phyloP scores from a whole-genome alignment of 768 basidiomycete genomes.

The Tylopilus plumbeoviolaceoides region DNA sequence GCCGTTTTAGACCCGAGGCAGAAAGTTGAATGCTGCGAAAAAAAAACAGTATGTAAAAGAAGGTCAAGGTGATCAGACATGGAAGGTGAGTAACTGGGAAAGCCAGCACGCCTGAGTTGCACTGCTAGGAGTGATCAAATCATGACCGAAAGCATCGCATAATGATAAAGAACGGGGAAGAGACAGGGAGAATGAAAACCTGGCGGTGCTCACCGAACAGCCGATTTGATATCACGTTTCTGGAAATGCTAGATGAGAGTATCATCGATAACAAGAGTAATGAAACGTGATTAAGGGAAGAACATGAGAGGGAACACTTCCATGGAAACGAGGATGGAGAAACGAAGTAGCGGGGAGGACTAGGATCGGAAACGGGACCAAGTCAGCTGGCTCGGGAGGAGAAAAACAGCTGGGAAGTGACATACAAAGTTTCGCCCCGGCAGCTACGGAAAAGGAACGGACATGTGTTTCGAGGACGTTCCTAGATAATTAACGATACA shows the following conservation, averaged over 20 bases:
- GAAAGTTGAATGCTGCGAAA: constrained; percentile 17
- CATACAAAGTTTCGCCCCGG: constrained; percentile 16
- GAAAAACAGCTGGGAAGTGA: constrained; percentile 6
- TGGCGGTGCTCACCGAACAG: constrained; percentile 29
- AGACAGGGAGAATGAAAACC: constrained; percentile 22
- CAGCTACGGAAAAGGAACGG: constrained; percentile 20
- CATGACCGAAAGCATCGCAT: constrained; percentile 27
- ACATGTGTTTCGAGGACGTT: constrained; percentile 27
- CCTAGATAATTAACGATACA: constrained; percentile 30
- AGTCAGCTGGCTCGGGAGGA: background rate
- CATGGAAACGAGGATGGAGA: constrained; percentile 19
- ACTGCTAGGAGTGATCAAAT: constrained; percentile 29
- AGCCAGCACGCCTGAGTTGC: constrained; percentile 17
- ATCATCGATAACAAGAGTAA: constrained; percentile 1
- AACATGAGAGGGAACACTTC: constrained; percentile 8
- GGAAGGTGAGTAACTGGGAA: constrained; percentile 22
- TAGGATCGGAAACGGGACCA: background rate
- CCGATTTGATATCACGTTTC: constrained; percentile 31
- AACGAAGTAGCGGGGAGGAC: background rate
- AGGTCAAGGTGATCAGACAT: constrained; percentile 18
- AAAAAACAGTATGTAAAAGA: constrained; percentile 31
- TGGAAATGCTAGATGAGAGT: constrained; percentile 26
- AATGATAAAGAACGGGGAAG: constrained; percentile 24
- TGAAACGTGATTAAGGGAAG: constrained; percentile 21
- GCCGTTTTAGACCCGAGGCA: constrained; percentile 32